phyloP scores from a whole-genome alignment of 2,329 filamentous ascomycete species.

The Phialocephala subalpina region DNA sequence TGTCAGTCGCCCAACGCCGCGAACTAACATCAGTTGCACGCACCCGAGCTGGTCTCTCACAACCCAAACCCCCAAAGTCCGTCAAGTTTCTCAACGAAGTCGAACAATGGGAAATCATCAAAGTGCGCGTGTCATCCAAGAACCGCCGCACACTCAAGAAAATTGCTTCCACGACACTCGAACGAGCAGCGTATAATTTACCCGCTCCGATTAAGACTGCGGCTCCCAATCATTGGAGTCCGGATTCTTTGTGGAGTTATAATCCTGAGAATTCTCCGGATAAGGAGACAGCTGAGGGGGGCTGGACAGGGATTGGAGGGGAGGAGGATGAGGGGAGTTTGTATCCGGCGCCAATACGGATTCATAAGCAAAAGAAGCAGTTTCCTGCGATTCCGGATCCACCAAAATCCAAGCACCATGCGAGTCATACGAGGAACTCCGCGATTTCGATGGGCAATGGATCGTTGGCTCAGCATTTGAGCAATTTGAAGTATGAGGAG shows the following conservation, averaged over 20 bases:
- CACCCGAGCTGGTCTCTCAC: background rate
- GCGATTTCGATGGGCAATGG: constrained; percentile 4
- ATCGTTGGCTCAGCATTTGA: constrained; percentile 1
- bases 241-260: constrained; percentile 18
- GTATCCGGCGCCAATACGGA: background rate
- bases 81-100: constrained; percentile 1
- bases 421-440: background rate
- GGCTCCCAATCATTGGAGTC: constrained; percentile 15
- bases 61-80: background rate
- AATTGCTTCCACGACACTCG: constrained; percentile 16
- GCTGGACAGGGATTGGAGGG: constrained; percentile 2
- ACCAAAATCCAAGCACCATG: background rate
- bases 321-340: constrained; percentile 5
- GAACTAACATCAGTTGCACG: background rate
- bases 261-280: constrained; percentile 4
- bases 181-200: constrained; percentile 2
- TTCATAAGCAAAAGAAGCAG: background rate
- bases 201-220: background rate
- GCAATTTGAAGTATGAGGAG: background rate
- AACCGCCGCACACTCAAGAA: constrained; percentile 2
- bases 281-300: constrained; percentile 3
- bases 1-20: background rate
- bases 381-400: background rate
- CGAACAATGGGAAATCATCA: constrained; percentile 2
- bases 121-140: background rate